A percentile compares a stretch with the other conserved stretches of the same genome.
phyloP scores from a whole-genome alignment of 495 filamentous ascomycete genomes.

The Pyrenopolyporus hunteri region DNA sequence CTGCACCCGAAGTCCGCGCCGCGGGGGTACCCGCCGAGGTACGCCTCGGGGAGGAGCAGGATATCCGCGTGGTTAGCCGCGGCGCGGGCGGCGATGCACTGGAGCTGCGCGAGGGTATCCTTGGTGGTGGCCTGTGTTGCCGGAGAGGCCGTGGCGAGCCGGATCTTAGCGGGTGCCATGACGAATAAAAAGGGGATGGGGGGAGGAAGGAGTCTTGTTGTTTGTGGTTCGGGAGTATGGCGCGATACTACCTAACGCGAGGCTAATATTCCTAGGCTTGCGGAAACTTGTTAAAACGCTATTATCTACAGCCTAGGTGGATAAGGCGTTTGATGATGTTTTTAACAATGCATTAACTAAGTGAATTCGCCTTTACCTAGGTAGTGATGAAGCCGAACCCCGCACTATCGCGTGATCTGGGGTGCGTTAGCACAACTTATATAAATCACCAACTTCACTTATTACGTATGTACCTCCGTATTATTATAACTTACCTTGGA shows the following conservation, averaged over 20 bases:
- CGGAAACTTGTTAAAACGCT: too few species aligned
- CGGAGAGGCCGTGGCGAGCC: slow-evolving; percentile 79
- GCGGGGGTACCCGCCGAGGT: slow-evolving; percentile 90
- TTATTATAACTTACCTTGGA: too few species aligned
- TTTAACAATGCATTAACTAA: background rate
- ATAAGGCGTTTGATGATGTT: background rate
- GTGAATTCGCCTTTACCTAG: background rate
- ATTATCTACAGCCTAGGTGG: too few species aligned
- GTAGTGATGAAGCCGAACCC: slow-evolving; percentile 14
- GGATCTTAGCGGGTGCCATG: slow-evolving; percentile 53
- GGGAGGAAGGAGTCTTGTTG: too few species aligned
- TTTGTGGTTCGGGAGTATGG: background rate
- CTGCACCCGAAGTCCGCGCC: slow-evolving; percentile 77
- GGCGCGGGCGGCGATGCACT: slow-evolving; percentile 59
- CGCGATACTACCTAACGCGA: background rate
- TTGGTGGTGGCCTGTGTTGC: slow-evolving; percentile 67
- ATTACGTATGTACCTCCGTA: background rate
- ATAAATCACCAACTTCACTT: background rate
- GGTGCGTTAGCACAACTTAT: slow-evolving; percentile 23
- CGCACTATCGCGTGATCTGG: slow-evolving; percentile 32
- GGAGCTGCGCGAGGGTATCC: slow-evolving; percentile 70
- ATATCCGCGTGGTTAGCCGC: slow-evolving; percentile 66
- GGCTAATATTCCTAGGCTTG: too few species aligned
- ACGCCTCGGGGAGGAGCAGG: slow-evolving; percentile 91
- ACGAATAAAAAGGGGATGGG: too few species aligned